Evolutionary conservation across 176 grass and related monocot species (phyloP), one percentile per base, ranked within the genome.

Genomic region (Phyllostachys edulis): DNA sequence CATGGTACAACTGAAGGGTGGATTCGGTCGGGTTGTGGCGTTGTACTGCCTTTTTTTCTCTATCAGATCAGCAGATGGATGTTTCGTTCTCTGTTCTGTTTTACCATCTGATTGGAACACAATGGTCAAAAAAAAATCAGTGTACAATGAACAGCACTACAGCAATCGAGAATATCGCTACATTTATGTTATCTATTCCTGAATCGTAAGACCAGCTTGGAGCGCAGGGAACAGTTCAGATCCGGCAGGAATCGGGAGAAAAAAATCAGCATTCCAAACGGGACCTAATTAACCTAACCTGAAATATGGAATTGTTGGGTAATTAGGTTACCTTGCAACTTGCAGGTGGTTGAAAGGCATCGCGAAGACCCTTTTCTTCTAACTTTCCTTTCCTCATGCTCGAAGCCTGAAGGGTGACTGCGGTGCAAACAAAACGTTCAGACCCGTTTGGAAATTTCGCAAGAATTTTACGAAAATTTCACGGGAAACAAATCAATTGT

Each of bases 21-120:
- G 79, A 27, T 57, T 42, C 49, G 51, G 79, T 82, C 65, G n/a
- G 65, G 79, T 82, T 70, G 65, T 57, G 71, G 66, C 9, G 37
- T 24, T 24, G 79, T 71, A 10, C 55, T 23, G 20, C 55, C 8
- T 57, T 23, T 10, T 70, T 29, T 29, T 29, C 1, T 27, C 66
- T 18, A 60, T 59, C 66, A 70, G 37, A 82, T 70, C 36, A 65
- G 76, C 76, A 36, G 41, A 65, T 65, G 76, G 18, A 47, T 49
- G 76, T 65, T 61, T 7, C 26, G 10, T 64, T 79, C 60, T 50
- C 17, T 47, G 76, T 32, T n/a, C 41, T 21, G 26, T 12, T 14
- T 24, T 26, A 63, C 16, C 76, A 47, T 78, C 40, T 79, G 60
- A n/a, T n/a, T n/a, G n/a, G n/a, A n/a, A n/a, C n/a, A n/a, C n/a